Conservation (phyloP, 192 early-diverging fungal genomes). For the Dispira parvispora region DNA sequence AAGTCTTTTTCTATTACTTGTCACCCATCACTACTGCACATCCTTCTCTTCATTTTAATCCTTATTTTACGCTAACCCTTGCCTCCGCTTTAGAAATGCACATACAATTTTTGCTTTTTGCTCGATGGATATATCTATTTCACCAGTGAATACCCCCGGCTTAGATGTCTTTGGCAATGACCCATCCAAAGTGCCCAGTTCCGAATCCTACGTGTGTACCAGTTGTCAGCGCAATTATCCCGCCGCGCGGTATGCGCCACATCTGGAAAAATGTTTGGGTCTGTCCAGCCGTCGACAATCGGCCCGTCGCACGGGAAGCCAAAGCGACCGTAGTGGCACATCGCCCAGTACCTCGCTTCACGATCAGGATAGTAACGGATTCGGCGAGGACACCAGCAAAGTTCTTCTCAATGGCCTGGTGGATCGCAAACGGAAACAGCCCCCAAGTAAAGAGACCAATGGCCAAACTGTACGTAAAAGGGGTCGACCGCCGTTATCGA, state of each 20-base stretch:
- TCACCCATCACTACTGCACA: neutral
- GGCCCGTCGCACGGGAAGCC: conserved; percentile 8
- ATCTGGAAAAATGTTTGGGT: conserved; percentile 86
- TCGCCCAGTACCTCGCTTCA: neutral
- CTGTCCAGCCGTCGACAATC: conserved; percentile 29
- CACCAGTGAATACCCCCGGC: neutral
- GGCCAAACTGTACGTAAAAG: neutral
- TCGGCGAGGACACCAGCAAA: neutral
- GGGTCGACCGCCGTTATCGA: no score
- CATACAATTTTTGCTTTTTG: no score
- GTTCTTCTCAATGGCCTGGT: conserved; percentile 5
- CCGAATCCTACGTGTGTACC: conserved; percentile 54
- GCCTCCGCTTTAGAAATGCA: neutral
- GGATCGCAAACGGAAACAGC: conserved; percentile 4
- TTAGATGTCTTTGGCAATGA: conserved; percentile 6
- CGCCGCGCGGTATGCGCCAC: conserved; percentile 73
- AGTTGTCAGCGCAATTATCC: conserved; percentile 63
- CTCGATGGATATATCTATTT: neutral
- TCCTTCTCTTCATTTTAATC: neutral
- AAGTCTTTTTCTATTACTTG: neutral
- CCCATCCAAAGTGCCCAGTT: neutral
- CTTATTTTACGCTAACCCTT: neutral
- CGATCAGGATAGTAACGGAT: neutral
- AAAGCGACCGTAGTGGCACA: conserved; percentile 21
- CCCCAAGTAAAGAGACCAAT: neutral